A percentile compares a stretch with the other conserved stretches of the same genome.
Evolutionary conservation across 2,329 filamentous ascomycete genomes (phyloP).

Genomic region (Elsinoe perseae): DNA sequence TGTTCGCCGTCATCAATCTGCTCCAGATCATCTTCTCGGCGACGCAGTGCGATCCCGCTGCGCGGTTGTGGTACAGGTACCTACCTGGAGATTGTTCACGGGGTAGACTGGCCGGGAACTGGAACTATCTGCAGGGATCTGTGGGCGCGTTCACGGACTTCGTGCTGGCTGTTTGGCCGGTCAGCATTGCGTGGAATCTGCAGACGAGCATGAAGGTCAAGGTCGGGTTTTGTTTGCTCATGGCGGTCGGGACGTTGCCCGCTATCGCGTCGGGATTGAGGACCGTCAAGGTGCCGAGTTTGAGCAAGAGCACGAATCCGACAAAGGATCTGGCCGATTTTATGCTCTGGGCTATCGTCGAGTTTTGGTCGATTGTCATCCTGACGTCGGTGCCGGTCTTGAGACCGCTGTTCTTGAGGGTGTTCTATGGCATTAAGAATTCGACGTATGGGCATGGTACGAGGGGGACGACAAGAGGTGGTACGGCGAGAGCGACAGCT

Average conservation of each 20-base stretch:
- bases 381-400: constrained; percentile 12
- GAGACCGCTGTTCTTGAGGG: constrained; percentile 11
- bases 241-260: constrained; percentile 8
- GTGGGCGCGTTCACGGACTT: constrained; percentile 13
- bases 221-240: constrained; percentile 13
- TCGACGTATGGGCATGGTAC: neutral
- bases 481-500: neutral
- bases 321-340: constrained; percentile 11
- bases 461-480: neutral
- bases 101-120: constrained; percentile 2
- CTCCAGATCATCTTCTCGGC: constrained; percentile 14
- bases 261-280: constrained; percentile 6
- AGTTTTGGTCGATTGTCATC: constrained; percentile 15
- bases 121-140: constrained; percentile 10
- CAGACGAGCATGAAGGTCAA: constrained; percentile 7
- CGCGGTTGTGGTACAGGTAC: constrained; percentile 4
- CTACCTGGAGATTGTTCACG: neutral
- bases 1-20: constrained; percentile 17
- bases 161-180: constrained; percentile 14
- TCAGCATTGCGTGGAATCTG: constrained; percentile 12
- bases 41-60: neutral
- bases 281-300: neutral
- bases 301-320: neutral
- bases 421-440: constrained; percentile 13
- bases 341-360: constrained; percentile 14